These are phyloP conservation scores for Pelagophyceae sp. DNA, from an alignment of 352 stramenopile species.

Conservation along the genomic window DNA sequence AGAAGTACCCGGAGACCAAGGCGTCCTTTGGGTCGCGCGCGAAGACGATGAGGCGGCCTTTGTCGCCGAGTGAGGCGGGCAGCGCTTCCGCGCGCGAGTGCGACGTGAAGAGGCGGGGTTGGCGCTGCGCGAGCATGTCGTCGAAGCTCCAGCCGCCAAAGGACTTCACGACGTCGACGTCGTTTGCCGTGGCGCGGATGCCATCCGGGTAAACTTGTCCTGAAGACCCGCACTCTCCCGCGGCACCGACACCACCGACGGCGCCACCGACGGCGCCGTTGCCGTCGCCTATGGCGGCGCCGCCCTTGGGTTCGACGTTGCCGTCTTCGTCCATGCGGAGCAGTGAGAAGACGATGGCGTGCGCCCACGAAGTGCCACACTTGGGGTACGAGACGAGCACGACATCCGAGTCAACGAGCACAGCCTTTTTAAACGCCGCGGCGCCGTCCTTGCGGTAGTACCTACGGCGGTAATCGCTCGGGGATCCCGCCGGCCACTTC, in stretches of 20 bases:
- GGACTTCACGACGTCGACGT: neutral
- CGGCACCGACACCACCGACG: too few relatives aligned
- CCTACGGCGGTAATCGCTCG: too few relatives aligned
- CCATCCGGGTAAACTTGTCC: neutral
- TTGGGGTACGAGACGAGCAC: neutral
- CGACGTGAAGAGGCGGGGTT: neutral
- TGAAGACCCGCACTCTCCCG: neutral
- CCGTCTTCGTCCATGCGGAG: neutral
- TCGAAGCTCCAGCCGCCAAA: neutral
- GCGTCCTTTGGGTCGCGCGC: neutral
- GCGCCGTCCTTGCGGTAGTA: neutral
- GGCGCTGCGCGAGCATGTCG: neutral
- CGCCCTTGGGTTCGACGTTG: too few relatives aligned
- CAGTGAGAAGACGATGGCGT: neutral
- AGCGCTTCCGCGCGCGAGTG: neutral
- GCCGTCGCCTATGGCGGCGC: too few relatives aligned
- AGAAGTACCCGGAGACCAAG: neutral
- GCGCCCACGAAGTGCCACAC: neutral
- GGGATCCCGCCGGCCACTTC: too few relatives aligned
- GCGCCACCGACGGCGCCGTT: too few relatives aligned
- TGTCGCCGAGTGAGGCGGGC: neutral
- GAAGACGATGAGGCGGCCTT: neutral
- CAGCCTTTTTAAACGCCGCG: neutral
- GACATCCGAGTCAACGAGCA: neutral
- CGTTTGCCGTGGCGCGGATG: neutral